Base-by-base conservation (phyloP, 495 filamentous ascomycete genomes). In the Annulohypoxylon stygium region DNA sequence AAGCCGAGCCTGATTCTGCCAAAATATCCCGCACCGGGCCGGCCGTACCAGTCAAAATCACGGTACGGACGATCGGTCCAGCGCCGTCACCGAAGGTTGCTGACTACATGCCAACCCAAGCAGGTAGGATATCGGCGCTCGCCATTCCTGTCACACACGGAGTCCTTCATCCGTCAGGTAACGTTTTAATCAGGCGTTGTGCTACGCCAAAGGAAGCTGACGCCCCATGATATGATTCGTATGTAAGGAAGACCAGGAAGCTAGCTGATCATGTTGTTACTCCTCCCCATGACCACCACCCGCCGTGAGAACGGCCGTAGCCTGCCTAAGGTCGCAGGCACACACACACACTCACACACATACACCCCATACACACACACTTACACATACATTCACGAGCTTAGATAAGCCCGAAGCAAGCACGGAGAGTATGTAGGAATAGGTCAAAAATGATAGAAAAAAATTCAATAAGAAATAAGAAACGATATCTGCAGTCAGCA, bases 401-500 rank as follows among this genome's bases (percentile, higher is more conserved):
- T 60, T 60, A 60, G 57, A 12, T 60, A 60, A 60, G 57, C 57
- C 57, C 57, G 10, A 30, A 30, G 30, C 30, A 30, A 43, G 20
- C 6, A 57, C 57, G 41, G 30, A 43, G 26, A 16, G n/a, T 37
- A 26, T 18, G 26, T 33, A 67, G 60, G 59, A 34, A 18, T 14
- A 14, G 39, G 14, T n/a, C 11, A 43, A 43, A 43, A 43, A 43
- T 43, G 14, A 39, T 14, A 43, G 7, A 20, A 20, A 65, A 20
- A 37, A 39, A 54, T 16, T 30, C 5, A 30, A 30, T 30, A 30
- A 61, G 20, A 57, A 41, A 68, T 18, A 4, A 36, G 36, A 3
- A 25, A 54, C 34, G 9, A 63, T 16, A 41, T 55, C 65, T 75
- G 72, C 72, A 65, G 72, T 75, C 67, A 75, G 72, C 67, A 68